Evolutionary conservation across 2,329 filamentous ascomycete genomes (phyloP).

Genomic region (Cadophora malorum): DNA sequence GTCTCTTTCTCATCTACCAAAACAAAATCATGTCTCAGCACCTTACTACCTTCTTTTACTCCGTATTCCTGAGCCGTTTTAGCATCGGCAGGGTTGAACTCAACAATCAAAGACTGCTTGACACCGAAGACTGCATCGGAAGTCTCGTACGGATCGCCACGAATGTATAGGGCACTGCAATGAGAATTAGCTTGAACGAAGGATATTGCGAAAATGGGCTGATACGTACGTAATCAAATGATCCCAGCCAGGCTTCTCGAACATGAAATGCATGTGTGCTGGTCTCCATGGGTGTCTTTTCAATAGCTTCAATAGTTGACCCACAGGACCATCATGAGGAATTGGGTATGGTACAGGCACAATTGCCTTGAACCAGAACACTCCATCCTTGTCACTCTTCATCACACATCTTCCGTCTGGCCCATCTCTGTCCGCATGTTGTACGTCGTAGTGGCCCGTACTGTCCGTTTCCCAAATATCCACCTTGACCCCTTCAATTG

Average conservation of each 20-base stretch:
- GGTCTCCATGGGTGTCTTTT: constrained; percentile 80
- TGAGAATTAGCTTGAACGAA: not conserved
- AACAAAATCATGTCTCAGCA: constrained; percentile 79
- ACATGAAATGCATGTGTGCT: constrained; percentile 88
- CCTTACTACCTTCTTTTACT: constrained; percentile 66
- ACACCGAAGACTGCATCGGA: constrained; percentile 88
- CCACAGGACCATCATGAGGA: constrained; percentile 83
- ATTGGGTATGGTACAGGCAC: constrained; percentile 87
- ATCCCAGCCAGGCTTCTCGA: constrained; percentile 80
- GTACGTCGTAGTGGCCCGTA: constrained; percentile 82
- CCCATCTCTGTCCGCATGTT: constrained; percentile 67
- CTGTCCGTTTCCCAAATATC: constrained; percentile 89
- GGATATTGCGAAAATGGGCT: constrained; percentile 38
- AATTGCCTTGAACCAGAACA: constrained; percentile 86
- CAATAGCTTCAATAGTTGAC: constrained; percentile 68
- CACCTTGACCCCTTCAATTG: constrained; percentile 70
- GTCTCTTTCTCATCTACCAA: constrained; percentile 76
- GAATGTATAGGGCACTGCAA: constrained; percentile 74
- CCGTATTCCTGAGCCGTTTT: constrained; percentile 65
- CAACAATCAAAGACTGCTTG: constrained; percentile 79
- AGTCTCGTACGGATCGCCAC: constrained; percentile 80
- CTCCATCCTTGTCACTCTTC: constrained; percentile 71
- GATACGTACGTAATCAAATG: constrained; percentile 77
- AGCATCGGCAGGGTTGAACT: constrained; percentile 59
- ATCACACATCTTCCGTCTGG: constrained; percentile 78